phyloP scores from a whole-genome alignment of 2,329 filamentous ascomycete species.

The Phymatotrichopsis omnivora region DNA sequence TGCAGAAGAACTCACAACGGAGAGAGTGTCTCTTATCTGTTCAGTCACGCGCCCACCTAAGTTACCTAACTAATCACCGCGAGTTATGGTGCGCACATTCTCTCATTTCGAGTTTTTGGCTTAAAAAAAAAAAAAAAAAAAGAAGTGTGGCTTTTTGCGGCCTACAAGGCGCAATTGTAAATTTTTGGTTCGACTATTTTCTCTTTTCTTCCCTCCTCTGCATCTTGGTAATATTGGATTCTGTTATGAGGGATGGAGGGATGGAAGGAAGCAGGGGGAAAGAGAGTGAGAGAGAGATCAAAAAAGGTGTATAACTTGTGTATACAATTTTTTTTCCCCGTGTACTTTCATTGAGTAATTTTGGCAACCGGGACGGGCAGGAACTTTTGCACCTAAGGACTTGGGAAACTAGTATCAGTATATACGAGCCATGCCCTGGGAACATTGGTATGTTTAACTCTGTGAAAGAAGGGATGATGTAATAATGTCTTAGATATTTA shows the following conservation, averaged over 20 bases:
- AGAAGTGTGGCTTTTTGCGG: neutral
- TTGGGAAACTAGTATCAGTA: no score
- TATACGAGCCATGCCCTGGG: no score
- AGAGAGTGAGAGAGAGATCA: neutral
- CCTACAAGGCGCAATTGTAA: neutral
- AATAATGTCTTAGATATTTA: no score
- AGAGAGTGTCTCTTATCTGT: slow-evolving; percentile 57
- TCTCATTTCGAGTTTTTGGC: no score
- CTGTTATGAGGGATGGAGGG: neutral
- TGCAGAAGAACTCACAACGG: slow-evolving; percentile 61
- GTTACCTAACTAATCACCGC: neutral
- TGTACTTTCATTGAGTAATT: no score
- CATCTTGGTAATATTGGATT: neutral
- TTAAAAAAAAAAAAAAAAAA: neutral
- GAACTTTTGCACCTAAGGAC: no score
- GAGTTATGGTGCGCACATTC: neutral
- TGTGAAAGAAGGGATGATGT: no score
- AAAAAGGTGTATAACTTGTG: no score
- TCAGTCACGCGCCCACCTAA: slow-evolving; percentile 43
- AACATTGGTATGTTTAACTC: no score
- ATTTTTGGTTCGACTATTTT: neutral
- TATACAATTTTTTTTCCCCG: no score
- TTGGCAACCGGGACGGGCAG: no score
- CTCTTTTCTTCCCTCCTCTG: neutral
- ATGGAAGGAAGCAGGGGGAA: neutral